phyloP scores from a whole-genome alignment of 164 flowering plant species.

The Vitis vinifera region ASM3070453v1 NC_081811.1:22069001-22069500 shows the following conservation, averaged over 20 bases:
- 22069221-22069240: conserved; percentile 76
- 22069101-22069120: neutral
- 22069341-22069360: conserved; percentile 16
- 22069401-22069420: no score
- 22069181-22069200: conserved; percentile 75
- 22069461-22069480: conserved; percentile 66
- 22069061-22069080: conserved; percentile 5
- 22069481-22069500: conserved; percentile 82
- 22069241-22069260: conserved; percentile 63
- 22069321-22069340: conserved; percentile 46
- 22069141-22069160: conserved; percentile 20
- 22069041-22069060: conserved; percentile 20
- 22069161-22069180: conserved; percentile 28
- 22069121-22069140: conserved; percentile 28
- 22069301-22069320: conserved; percentile 40
- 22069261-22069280: conserved; percentile 77
- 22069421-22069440: neutral
- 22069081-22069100: no score
- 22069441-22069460: conserved; percentile 42
- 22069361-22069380: neutral
- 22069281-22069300: conserved; percentile 57
- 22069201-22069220: conserved; percentile 88
- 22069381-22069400: no score
- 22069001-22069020: conserved; percentile 81
- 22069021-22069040: conserved; percentile 42